phyloP scores from a whole-genome alignment of 768 basidiomycete genomes.

The Hydnomerulius pinastri region DNA sequence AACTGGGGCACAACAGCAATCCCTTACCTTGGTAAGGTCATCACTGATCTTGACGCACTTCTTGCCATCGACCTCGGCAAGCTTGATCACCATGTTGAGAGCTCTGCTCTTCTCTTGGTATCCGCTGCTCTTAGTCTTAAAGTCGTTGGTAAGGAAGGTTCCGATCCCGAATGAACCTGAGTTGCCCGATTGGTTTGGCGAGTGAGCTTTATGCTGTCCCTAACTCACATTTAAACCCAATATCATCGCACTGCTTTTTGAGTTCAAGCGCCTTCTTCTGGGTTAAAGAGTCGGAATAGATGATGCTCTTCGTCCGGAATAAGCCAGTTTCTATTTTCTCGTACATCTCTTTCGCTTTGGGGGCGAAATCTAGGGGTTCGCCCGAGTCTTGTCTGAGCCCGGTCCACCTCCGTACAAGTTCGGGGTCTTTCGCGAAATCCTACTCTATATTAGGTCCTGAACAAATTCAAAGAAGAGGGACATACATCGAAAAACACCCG shows the following conservation, averaged over 20 bases:
- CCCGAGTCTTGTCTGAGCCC: slow-evolving; percentile 94
- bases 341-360: slow-evolving; percentile 72
- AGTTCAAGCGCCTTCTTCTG: slow-evolving; percentile 70
- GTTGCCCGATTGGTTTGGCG: too few species aligned
- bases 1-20: neutral
- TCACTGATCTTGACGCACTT: slow-evolving; percentile 95
- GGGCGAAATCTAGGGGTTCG: slow-evolving; percentile 81
- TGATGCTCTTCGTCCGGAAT: slow-evolving; percentile 63
- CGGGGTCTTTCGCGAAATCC: slow-evolving; percentile 60
- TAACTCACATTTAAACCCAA: slow-evolving; percentile 65
- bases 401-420: slow-evolving; percentile 70
- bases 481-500: slow-evolving; percentile 77
- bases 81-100: slow-evolving; percentile 94
- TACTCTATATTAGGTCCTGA: slow-evolving; percentile 22
- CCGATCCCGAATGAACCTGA: slow-evolving; percentile 96
- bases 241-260: slow-evolving; percentile 67
- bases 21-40: slow-evolving; percentile 74
- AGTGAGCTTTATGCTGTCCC: neutral
- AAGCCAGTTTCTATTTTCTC: slow-evolving; percentile 67
- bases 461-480: slow-evolving; percentile 2
- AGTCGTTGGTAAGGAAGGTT: slow-evolving; percentile 91
- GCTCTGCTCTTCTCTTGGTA: slow-evolving; percentile 70
- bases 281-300: slow-evolving; percentile 84
- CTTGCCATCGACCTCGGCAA: slow-evolving; percentile 68
- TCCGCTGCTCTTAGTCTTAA: slow-evolving; percentile 46